A percentile compares a stretch with the other conserved stretches of the same genome.
phyloP scores from a whole-genome alignment of 495 filamentous ascomycete species.

The Penicillium bovifimosum region DNA sequence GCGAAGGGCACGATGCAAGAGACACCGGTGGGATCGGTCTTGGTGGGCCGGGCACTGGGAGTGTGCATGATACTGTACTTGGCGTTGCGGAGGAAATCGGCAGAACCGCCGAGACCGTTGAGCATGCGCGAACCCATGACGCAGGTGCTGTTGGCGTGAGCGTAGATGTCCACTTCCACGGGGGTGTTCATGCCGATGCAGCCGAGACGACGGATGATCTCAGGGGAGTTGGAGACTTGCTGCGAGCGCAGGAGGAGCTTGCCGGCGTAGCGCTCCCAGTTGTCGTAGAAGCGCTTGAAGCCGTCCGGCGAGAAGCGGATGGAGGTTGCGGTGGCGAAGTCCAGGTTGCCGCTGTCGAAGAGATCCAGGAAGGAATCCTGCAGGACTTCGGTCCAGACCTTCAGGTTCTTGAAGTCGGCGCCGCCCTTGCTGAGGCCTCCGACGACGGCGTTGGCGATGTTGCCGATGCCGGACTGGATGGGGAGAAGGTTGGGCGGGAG shows the following conservation, averaged over 20 bases:
- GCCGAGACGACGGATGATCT: conserved; percentile 84
- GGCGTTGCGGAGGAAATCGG: conserved; percentile 77
- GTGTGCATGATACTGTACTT: conserved; percentile 97
- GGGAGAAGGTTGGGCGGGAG: conserved; percentile 75
- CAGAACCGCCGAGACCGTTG: conserved; percentile 83
- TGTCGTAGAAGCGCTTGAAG: conserved; percentile 87
- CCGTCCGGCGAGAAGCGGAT: conserved; percentile 89
- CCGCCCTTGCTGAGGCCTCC: conserved; percentile 70
- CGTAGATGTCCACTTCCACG: conserved; percentile 91
- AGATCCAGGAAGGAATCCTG: conserved; percentile 93
- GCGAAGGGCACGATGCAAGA: conserved; percentile 89
- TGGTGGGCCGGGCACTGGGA: conserved; percentile 70
- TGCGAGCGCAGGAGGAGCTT: conserved; percentile 86
- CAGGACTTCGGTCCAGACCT: conserved; percentile 91
- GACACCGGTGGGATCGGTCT: conserved; percentile 78
- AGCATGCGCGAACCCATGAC: conserved; percentile 90
- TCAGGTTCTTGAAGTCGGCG: conserved; percentile 80
- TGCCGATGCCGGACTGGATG: conserved; percentile 85
- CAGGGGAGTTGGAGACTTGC: conserved; percentile 86
- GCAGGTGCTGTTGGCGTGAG: conserved; percentile 86
- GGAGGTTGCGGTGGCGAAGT: conserved; percentile 87
- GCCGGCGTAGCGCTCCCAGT: conserved; percentile 73
- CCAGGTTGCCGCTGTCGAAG: conserved; percentile 83
- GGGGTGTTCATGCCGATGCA: conserved; percentile 96
- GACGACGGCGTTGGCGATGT: conserved; percentile 91